Evolutionary conservation across 2,329 filamentous ascomycete genomes (phyloP).

Genomic region (Hymenoscyphus occultus): DNA sequence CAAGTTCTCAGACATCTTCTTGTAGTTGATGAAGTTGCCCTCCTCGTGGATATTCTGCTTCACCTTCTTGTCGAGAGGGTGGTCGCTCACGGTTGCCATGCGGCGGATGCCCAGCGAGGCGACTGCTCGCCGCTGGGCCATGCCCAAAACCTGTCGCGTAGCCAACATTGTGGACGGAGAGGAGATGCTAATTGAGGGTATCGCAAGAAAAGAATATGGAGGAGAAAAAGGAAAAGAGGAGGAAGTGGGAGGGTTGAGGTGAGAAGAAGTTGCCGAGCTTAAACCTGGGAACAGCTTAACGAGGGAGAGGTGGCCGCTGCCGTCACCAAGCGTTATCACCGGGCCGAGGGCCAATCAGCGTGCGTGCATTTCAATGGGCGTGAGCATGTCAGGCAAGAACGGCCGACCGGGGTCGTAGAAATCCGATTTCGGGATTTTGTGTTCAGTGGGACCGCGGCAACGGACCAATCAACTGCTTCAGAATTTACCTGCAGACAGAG

Average conservation of each 20-base stretch:
- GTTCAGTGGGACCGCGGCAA: not conserved
- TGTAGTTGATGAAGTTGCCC: conserved; percentile 98
- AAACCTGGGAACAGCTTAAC: conserved; percentile 8
- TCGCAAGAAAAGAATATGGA: conserved; percentile 12
- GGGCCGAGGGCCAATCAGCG: not conserved
- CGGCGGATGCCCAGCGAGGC: conserved; percentile 62
- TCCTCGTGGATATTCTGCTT: conserved; percentile 97
- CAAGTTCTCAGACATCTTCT: conserved; percentile 99
- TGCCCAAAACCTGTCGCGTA: conserved; percentile 66
- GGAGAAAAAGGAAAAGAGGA: conserved; percentile 18
- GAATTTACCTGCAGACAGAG: conserved; percentile 7
- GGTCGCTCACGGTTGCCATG: conserved; percentile 84
- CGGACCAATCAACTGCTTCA: not conserved
- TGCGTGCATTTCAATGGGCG: not conserved
- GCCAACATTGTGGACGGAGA: conserved; percentile 56
- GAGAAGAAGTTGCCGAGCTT: conserved; percentile 14
- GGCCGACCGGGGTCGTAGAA: not conserved
- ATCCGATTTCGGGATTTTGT: not conserved
- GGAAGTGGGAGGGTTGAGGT: conserved; percentile 12
- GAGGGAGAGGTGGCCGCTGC: not conserved
- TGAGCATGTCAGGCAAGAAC: not conserved
- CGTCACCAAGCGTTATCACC: conserved; percentile 3
- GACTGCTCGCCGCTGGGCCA: conserved; percentile 59
- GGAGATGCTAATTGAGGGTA: conserved; percentile 17
- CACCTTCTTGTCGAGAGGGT: conserved; percentile 90